These are phyloP conservation scores for Epichloe coenophiala DNA, from an alignment of 2,329 filamentous ascomycete species.

Conservation along the genomic window DNA sequence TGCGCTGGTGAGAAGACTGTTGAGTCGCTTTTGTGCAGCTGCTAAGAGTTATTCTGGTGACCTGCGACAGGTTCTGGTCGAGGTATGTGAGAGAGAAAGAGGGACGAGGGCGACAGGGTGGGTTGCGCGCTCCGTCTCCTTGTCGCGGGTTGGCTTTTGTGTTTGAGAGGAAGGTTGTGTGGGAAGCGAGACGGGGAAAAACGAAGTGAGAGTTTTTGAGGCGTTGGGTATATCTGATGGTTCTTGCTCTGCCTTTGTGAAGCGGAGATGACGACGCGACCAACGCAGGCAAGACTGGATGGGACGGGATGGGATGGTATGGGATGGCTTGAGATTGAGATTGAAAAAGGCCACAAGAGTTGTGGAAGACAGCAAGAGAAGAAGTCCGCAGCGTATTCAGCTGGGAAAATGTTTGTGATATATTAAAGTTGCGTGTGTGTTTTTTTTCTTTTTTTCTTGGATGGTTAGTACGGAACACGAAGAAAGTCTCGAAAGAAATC, in stretches of 20 bases:
- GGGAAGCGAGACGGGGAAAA: background rate
- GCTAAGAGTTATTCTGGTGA: background rate
- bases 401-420: slow-evolving; percentile 3
- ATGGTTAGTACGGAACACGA: slow-evolving; percentile 2
- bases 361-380: background rate
- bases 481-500: background rate
- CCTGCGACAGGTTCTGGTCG: background rate
- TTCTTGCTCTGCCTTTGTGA: background rate
- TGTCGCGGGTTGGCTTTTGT: background rate
- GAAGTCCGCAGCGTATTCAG: slow-evolving; percentile 1
- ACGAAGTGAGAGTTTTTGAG: background rate
- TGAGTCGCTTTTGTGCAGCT: background rate
- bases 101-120: background rate
- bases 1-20: background rate
- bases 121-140: background rate
- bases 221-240: background rate
- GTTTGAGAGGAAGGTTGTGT: background rate
- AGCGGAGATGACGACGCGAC: background rate
- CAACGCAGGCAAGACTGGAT: background rate
- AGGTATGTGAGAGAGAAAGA: background rate
- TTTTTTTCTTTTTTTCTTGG: background rate
- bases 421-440: background rate
- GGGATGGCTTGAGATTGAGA: background rate
- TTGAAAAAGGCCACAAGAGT: background rate
- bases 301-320: background rate